Base-by-base conservation (phyloP, 164 flowering plant species). In the Magnolia sinica region DNA sequence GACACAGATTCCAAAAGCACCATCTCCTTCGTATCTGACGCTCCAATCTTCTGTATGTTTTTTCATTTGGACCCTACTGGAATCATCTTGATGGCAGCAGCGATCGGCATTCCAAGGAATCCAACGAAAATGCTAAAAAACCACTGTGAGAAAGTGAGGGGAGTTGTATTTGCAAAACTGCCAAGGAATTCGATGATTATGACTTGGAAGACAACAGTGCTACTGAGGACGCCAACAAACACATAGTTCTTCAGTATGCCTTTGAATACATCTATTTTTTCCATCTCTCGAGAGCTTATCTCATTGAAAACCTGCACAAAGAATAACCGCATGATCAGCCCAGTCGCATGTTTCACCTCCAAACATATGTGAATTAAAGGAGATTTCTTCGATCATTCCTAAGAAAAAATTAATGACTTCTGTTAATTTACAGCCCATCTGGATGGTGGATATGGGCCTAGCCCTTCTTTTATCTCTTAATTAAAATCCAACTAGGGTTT, bases 251-350 rank as follows among this genome's bases (percentile, higher is more conserved):
- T 79, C 81, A 92, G 76, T 73, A 95, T 91, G 73, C 97, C 98
- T 73, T 87, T 69, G 78, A 95, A 88, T 16, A 95, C 98, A 74
- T 95, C 85, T 73, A 91, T 89, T 81, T 91, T 88, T 75, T 95
- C 98, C 98, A 95, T 91, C 72, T 95, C 97, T 74, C 97, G 85
- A 20, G 98, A 93, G 86, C 89, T 95, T 77, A 95, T 86, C 87
- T 95, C 98, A 78, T 95, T 95, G 84, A 95, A 95, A 61, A 88
- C 94, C 98, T 95, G 91, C 77, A 37, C 45, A 85, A 63, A 73
- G 71, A 49, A 23, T 29, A 75, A 51, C 1, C 14, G 73, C 24
- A 18, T 7, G 58, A 49, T 70, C 7, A 49, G 52, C 7, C 13
- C 18, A 16, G 61, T 16, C 8, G 18, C 61, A 55, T 16, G 8